Conservation (phyloP, 805 yeast genomes). For the Gaillardinia entomophila region DNA sequence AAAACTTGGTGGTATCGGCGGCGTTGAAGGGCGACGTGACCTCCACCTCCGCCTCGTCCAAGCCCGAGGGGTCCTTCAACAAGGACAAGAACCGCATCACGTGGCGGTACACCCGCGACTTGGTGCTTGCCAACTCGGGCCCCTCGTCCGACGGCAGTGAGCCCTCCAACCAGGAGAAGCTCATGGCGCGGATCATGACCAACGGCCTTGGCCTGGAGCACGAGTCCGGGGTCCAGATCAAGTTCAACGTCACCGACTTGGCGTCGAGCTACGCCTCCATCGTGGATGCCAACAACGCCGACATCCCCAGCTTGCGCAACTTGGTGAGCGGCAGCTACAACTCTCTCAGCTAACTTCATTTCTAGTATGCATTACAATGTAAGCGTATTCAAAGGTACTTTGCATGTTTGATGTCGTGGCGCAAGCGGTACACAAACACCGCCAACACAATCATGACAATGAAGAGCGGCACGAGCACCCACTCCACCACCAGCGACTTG, state of each 20-base stretch:
- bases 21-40: constrained; percentile 54
- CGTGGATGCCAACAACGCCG: constrained; percentile 19
- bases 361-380: neutral
- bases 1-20: constrained; percentile 59
- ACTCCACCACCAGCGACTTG: constrained; percentile 21
- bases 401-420: constrained; percentile 59
- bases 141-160: constrained; percentile 29
- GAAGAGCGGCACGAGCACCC: constrained; percentile 38
- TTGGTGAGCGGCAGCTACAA: constrained; percentile 46
- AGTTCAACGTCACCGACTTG: constrained; percentile 47
- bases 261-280: constrained; percentile 40
- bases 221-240: constrained; percentile 65
- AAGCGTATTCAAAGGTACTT: constrained; percentile 54
- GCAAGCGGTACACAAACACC: constrained; percentile 45
- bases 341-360: constrained; percentile 21
- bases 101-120: constrained; percentile 59
- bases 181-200: constrained; percentile 84
- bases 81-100: constrained; percentile 81
- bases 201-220: constrained; percentile 66
- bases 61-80: constrained; percentile 89
- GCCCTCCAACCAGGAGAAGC: constrained; percentile 38
- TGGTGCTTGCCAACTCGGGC: constrained; percentile 21
- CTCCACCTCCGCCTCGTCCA: constrained; percentile 71
- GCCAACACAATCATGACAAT: constrained; percentile 35
- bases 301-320: constrained; percentile 41